phyloP scores from a whole-genome alignment of 208 protist genomes.

The Kentomonas sorsogonicus region DNA sequence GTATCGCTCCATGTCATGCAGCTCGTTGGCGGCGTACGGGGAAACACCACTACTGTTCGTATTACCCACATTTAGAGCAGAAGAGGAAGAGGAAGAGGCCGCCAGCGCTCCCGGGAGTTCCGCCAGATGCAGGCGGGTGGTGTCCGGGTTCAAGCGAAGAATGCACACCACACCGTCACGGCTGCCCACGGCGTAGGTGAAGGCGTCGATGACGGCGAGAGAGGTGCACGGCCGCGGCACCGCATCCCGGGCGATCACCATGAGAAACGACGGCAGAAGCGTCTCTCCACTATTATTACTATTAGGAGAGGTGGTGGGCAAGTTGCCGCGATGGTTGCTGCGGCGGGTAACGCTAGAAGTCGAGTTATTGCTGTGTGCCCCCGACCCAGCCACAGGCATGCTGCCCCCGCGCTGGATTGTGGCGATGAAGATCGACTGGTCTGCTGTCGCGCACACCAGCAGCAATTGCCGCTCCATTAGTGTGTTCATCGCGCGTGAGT shows the following conservation, averaged over 20 bases:
- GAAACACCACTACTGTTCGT: no score
- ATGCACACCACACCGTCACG: conserved; percentile 68
- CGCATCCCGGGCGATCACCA: conserved; percentile 52
- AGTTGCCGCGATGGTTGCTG: no score
- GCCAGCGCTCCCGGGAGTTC: conserved; percentile 47
- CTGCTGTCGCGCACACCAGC: conserved; percentile 65
- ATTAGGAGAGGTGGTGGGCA: no score
- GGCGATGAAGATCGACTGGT: conserved; percentile 65
- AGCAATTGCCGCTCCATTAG: conserved; percentile 55
- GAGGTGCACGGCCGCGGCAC: conserved; percentile 63
- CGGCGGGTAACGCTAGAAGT: no score
- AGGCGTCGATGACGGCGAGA: conserved; percentile 52
- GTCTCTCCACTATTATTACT: background rate
- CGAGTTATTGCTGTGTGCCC: background rate
- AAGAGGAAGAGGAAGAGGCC: no score
- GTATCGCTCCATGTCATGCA: no score
- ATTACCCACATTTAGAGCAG: no score
- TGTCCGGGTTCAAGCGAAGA: conserved; percentile 46
- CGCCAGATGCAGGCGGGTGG: conserved; percentile 49
- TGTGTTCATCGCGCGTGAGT: conserved; percentile 23
- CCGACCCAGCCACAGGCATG: no score
- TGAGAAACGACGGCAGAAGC: conserved; percentile 50
- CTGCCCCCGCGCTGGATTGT: conserved; percentile 44
- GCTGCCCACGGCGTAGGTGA: conserved; percentile 63
- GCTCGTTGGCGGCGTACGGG: no score